Conservation (phyloP, 257 asterid genomes). For the Nicotiana tabacum region DNA sequence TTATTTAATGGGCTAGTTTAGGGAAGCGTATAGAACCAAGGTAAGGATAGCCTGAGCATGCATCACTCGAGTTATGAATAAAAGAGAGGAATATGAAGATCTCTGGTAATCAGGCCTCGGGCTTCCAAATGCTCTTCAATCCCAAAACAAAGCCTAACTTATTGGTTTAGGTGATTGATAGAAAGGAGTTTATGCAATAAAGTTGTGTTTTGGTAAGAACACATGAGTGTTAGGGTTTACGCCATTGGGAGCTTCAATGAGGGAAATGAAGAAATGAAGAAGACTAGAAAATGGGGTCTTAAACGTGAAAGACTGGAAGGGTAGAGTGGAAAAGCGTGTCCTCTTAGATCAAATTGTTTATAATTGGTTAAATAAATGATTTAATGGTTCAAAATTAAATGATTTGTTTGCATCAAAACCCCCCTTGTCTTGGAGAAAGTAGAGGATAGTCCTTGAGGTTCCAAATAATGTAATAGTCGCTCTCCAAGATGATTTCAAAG, state of each 20-base stretch:
- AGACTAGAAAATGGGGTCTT: neutral
- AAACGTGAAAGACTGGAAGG: neutral
- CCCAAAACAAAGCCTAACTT: neutral
- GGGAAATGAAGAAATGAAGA: neutral
- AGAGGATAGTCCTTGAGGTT: too few species aligned
- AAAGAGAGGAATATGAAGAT: neutral
- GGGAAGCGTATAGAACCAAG: neutral
- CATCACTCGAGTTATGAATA: neutral
- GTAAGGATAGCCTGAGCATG: neutral
- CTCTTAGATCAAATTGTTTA: too few species aligned
- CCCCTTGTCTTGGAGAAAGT: too few species aligned
- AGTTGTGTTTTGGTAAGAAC: neutral
- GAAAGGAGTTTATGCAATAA: neutral
- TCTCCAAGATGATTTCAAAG: too few species aligned
- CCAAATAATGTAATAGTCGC: too few species aligned
- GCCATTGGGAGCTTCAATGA: neutral
- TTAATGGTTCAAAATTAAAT: too few species aligned
- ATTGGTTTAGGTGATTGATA: neutral
- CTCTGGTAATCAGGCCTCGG: neutral
- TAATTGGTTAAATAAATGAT: too few species aligned
- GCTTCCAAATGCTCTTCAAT: neutral
- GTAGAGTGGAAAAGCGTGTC: too few species aligned
- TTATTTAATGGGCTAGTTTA: neutral
- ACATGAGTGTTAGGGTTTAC: neutral
- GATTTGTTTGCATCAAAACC: too few species aligned